phyloP scores from a whole-genome alignment of 441 rosid genomes.

The Erysimum cheiri region DNA sequence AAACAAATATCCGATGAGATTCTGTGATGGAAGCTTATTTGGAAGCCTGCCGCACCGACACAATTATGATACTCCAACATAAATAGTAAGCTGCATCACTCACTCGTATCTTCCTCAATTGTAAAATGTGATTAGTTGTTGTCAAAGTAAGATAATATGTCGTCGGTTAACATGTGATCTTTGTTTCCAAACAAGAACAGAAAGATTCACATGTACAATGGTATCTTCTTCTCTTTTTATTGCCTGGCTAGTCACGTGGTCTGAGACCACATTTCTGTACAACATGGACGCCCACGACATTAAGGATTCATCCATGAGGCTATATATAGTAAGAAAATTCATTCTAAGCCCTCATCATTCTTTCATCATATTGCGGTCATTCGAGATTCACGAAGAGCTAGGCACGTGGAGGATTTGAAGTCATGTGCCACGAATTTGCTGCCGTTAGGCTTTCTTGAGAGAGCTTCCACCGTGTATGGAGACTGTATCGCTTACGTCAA shows the following conservation, averaged over 20 bases:
- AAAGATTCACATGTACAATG: not conserved
- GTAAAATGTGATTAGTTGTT: not conserved
- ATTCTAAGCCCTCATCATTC: not conserved
- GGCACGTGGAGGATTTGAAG: slow-evolving; percentile 55
- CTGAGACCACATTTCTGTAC: too few relatives aligned
- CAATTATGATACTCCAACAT: not conserved
- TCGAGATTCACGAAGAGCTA: not conserved
- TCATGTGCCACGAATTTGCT: slow-evolving; percentile 52
- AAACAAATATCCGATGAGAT: too few relatives aligned
- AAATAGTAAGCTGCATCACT: not conserved
- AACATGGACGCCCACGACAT: too few relatives aligned
- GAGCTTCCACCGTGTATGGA: slow-evolving; percentile 74
- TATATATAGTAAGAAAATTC: too few relatives aligned
- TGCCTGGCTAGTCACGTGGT: not conserved
- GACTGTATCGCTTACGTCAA: slow-evolving; percentile 56
- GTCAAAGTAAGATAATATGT: not conserved
- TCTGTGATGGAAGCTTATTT: too few relatives aligned
- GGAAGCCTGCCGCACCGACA: too few relatives aligned
- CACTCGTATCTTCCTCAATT: not conserved
- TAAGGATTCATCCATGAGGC: too few relatives aligned
- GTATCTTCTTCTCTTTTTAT: too few relatives aligned
- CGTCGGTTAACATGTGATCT: not conserved
- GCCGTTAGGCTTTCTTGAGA: slow-evolving; percentile 57
- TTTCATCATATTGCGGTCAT: not conserved
- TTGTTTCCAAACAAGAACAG: not conserved